phyloP scores from a whole-genome alignment of 192 early-diverging fungal species.

The Backusella mclennaniae region DNA sequence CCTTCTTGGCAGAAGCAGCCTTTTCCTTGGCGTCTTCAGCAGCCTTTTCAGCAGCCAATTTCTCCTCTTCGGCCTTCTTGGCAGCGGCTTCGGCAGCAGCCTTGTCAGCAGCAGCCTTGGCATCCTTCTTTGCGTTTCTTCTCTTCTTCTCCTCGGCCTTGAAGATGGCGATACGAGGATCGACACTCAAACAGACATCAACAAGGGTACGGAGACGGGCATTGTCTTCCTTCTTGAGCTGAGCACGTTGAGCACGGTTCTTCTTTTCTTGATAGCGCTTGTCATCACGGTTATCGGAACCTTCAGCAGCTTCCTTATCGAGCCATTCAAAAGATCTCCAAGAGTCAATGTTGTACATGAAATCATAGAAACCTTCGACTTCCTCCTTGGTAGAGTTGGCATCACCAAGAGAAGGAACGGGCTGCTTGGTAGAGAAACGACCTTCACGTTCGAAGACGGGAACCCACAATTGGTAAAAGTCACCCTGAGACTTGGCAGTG shows the following conservation, averaged over 20 bases:
- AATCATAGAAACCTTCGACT: slow-evolving; percentile 83
- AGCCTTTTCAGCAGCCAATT: slow-evolving; percentile 44
- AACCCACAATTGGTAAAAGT: slow-evolving; percentile 78
- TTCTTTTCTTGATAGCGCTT: slow-evolving; percentile 94
- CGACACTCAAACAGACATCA: slow-evolving; percentile 69
- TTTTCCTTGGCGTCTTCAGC: slow-evolving; percentile 62
- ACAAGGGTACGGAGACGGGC: slow-evolving; percentile 82
- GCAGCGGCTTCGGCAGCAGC: slow-evolving; percentile 53
- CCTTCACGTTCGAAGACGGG: slow-evolving; percentile 87
- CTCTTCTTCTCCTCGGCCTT: slow-evolving; percentile 88
- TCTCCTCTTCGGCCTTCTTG: slow-evolving; percentile 49
- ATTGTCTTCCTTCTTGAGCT: slow-evolving; percentile 98
- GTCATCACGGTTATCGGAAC: slow-evolving; percentile 91
- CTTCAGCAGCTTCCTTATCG: slow-evolving; percentile 95
- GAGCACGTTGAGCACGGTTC: slow-evolving; percentile 90
- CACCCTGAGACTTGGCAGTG: slow-evolving; percentile 69
- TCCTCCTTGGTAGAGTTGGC: slow-evolving; percentile 55
- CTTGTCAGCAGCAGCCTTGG: slow-evolving; percentile 75
- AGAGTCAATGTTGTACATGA: slow-evolving; percentile 89
- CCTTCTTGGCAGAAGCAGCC: slow-evolving; percentile 73
- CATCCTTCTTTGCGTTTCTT: slow-evolving; percentile 88
- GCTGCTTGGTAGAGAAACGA: slow-evolving; percentile 89
- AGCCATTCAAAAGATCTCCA: slow-evolving; percentile 98
- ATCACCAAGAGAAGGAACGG: slow-evolving; percentile 83
- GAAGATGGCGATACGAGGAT: slow-evolving; percentile 90